Evolutionary conservation across 306 rosid species (phyloP).

Genomic region (Sesbania bispinosa): DNA sequence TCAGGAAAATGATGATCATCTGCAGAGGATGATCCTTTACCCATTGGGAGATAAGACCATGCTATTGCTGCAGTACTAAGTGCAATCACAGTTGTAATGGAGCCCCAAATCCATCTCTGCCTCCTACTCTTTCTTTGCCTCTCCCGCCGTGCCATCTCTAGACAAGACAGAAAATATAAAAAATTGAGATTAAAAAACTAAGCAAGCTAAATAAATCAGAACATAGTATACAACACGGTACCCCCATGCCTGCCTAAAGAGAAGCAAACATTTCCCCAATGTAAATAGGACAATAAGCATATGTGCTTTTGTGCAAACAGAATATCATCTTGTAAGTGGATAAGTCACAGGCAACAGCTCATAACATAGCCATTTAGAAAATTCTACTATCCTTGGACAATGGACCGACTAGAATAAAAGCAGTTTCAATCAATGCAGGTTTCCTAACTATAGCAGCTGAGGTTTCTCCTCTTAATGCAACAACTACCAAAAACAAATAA

Average conservation of each 20-base stretch:
- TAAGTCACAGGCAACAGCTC: neutral
- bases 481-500: neutral
- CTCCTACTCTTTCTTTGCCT: constrained; percentile 61
- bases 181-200: constrained; percentile 1
- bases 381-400: neutral
- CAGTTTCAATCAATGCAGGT: neutral
- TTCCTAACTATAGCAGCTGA: neutral
- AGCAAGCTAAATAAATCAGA: neutral
- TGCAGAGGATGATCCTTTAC: constrained; percentile 35
- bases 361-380: neutral
- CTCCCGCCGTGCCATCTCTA: constrained; percentile 75
- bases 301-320: neutral
- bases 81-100: constrained; percentile 56
- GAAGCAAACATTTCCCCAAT: no score
- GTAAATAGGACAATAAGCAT: neutral
- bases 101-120: constrained; percentile 95
- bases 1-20: constrained; percentile 34
- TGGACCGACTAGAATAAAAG: neutral
- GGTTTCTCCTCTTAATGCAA: neutral
- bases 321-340: neutral
- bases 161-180: constrained; percentile 10
- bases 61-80: constrained; percentile 73
- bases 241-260: no score
- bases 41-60: constrained; percentile 68
- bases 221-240: neutral